Evolutionary conservation across 768 basidiomycete species (phyloP).

Genomic region (Mycena haematopus): DNA sequence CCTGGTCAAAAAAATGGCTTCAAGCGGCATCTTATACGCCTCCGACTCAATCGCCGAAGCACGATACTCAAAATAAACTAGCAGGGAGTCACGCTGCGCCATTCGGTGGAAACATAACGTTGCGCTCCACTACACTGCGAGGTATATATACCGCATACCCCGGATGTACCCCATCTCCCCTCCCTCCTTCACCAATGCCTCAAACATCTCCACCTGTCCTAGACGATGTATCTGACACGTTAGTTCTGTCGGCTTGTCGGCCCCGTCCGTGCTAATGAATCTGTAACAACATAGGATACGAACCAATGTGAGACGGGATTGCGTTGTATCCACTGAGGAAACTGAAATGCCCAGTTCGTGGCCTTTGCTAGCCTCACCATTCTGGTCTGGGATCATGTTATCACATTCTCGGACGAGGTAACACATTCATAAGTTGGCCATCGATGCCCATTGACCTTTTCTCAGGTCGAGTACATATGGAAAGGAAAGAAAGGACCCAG

Average conservation of each 20-base stretch:
- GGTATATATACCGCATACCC: conserved; percentile 7
- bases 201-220: conserved; percentile 6
- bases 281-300: conserved; percentile 11
- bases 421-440: neutral
- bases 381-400: conserved; percentile 43
- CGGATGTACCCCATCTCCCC: conserved; percentile 5
- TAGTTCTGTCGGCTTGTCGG: neutral
- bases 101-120: conserved; percentile 22
- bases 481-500: conserved; percentile 39
- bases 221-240: conserved; percentile 26
- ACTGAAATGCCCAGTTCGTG: conserved; percentile 33
- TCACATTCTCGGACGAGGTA: conserved; percentile 42
- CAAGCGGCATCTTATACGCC: neutral
- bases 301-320: conserved; percentile 22
- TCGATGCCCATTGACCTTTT: neutral
- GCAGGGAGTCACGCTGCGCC: conserved; percentile 9
- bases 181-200: conserved; percentile 7
- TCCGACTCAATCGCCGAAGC: conserved; percentile 18
- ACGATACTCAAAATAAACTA: conserved; percentile 12
- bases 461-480: conserved; percentile 41
- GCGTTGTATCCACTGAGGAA: neutral
- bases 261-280: neutral
- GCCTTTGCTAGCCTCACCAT: conserved; percentile 42
- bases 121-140: conserved; percentile 13
- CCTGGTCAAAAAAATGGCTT: neutral